A percentile compares a stretch with the other conserved stretches of the same genome.
Conservation (phyloP, 192 early-diverging fungal genomes). For the Phycomyces nitens region DNA sequence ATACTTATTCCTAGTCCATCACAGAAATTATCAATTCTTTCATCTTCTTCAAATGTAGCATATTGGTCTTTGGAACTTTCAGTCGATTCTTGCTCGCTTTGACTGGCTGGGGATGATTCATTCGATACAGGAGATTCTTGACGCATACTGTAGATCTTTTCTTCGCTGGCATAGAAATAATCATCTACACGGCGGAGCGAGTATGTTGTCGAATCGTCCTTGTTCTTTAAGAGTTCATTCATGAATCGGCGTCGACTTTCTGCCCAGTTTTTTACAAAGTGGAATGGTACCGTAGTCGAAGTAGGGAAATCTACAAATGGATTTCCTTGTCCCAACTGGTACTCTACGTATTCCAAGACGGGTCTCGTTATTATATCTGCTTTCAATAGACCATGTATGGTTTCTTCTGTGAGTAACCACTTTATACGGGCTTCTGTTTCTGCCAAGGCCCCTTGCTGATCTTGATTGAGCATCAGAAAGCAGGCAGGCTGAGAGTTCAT, state of each 20-base stretch:
- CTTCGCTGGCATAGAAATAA: constrained; percentile 26
- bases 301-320: constrained; percentile 51
- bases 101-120: not conserved
- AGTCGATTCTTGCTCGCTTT: not conserved
- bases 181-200: constrained; percentile 3
- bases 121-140: constrained; percentile 4
- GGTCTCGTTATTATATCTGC: constrained; percentile 40
- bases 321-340: constrained; percentile 40
- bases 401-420: constrained; percentile 64
- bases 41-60: not conserved
- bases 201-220: not conserved
- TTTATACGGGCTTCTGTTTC: constrained; percentile 52
- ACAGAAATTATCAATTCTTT: constrained; percentile 12
- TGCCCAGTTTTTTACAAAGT: constrained; percentile 42
- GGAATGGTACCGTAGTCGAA: constrained; percentile 39
- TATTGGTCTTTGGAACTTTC: not conserved
- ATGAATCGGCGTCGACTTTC: constrained; percentile 14
- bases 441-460: constrained; percentile 51
- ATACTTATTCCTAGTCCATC: constrained; percentile 30
- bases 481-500: constrained; percentile 36
- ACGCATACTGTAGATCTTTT: constrained; percentile 14
- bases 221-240: constrained; percentile 20
- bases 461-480: constrained; percentile 21
- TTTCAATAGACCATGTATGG: constrained; percentile 61
- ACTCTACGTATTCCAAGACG: constrained; percentile 44